Evolutionary conservation across 805 yeast genomes (phyloP).

Genomic region (Blastobotrys attinorum): DNA sequence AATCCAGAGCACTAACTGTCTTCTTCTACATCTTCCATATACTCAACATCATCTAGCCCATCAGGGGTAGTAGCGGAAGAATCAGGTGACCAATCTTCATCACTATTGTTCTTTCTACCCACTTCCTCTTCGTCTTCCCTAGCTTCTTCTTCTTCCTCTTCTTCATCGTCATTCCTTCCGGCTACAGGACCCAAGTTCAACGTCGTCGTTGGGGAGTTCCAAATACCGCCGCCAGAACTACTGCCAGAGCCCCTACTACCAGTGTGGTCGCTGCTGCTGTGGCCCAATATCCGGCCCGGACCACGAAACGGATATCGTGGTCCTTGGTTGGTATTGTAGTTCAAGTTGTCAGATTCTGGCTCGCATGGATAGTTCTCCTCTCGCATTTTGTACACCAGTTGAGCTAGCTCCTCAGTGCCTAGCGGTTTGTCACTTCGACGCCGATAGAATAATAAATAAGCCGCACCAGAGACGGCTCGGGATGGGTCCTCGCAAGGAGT

Average conservation of each 20-base stretch:
- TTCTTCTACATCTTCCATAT: too few species aligned
- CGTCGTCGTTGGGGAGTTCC: neutral
- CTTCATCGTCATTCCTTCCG: neutral
- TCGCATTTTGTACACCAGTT: slow-evolving; percentile 3
- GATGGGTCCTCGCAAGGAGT: slow-evolving; percentile 46
- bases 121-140: neutral
- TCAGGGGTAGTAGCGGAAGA: too few species aligned
- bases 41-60: too few species aligned
- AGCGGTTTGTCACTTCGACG: slow-evolving; percentile 28
- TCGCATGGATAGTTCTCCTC: neutral
- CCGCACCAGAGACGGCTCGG: slow-evolving; percentile 59
- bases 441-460: slow-evolving; percentile 79
- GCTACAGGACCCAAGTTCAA: neutral
- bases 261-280: neutral
- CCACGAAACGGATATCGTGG: too few species aligned
- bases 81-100: too few species aligned
- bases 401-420: slow-evolving; percentile 1
- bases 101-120: too few species aligned
- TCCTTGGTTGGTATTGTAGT: too few species aligned
- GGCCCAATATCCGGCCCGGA: neutral
- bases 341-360: too few species aligned
- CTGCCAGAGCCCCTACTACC: neutral
- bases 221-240: neutral
- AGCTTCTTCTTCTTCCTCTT: neutral
- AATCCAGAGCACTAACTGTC: too few species aligned